Percentiles rank a stretch among this genome's conserved stretches.
These are phyloP conservation scores for Candida parachauliodes DNA, from an alignment of 805 yeast genomes.

Conservation along the genomic window DNA sequence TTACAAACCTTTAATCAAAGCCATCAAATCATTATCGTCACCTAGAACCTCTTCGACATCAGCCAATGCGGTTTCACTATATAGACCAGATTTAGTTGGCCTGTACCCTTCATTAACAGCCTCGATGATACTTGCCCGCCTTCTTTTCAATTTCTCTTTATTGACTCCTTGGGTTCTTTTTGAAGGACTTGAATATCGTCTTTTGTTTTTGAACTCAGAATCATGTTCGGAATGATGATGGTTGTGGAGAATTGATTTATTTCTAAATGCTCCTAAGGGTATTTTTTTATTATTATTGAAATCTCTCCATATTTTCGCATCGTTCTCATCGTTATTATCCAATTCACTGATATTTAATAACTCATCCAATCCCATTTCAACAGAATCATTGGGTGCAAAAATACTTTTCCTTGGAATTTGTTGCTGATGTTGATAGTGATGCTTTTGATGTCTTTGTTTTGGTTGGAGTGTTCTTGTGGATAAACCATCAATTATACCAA, in stretches of 20 bases:
- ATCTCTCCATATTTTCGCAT: constrained; percentile 45
- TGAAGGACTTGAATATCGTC: constrained; percentile 1
- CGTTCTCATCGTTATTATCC: constrained; percentile 66
- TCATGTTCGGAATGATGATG: not conserved
- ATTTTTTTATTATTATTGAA: constrained; percentile 44
- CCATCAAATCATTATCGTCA: constrained; percentile 47
- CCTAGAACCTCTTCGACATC: constrained; percentile 70
- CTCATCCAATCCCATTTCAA: constrained; percentile 62
- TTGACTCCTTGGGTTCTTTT: not conserved
- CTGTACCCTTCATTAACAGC: constrained; percentile 75
- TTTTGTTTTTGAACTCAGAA: not conserved
- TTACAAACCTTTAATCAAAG: constrained; percentile 32
- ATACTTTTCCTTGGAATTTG: constrained; percentile 17
- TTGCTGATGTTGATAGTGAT: not conserved
- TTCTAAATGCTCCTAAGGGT: constrained; percentile 89
- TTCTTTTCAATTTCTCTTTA: constrained; percentile 33
- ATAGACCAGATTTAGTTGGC: constrained; percentile 71
- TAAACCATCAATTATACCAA: constrained; percentile 91
- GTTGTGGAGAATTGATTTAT: constrained; percentile 46
- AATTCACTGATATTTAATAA: constrained; percentile 83
- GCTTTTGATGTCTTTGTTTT: not conserved
- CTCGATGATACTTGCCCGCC: constrained; percentile 68
- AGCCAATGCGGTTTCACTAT: constrained; percentile 68
- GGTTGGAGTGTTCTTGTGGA: constrained; percentile 70
- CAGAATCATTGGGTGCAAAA: constrained; percentile 21